phyloP scores from a whole-genome alignment of 352 stramenopile genomes.

The Globisporangium sylvaticum region DNA sequence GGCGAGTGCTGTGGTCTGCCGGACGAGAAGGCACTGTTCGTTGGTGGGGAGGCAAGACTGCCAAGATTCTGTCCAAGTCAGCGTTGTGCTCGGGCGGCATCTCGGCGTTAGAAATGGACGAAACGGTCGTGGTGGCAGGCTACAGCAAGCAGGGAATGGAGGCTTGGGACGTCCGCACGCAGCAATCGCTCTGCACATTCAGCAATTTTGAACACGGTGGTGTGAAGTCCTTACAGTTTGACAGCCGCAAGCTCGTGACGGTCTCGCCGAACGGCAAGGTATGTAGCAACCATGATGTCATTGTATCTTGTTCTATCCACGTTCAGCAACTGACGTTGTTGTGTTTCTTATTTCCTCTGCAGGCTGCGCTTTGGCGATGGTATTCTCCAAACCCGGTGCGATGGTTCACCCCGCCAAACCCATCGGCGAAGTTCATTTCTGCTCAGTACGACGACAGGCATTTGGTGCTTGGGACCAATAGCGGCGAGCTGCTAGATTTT shows the following conservation, averaged over 20 bases:
- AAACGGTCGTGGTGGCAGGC: conserved; percentile 82
- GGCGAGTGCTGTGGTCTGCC: conserved; percentile 81
- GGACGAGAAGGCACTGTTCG: conserved; percentile 78
- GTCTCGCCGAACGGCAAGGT: conserved; percentile 75
- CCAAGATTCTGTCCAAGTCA: conserved; percentile 84
- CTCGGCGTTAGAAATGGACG: conserved; percentile 84
- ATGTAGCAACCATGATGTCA: background rate
- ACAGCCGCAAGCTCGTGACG: conserved; percentile 85
- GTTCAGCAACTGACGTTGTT: background rate
- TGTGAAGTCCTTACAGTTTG: conserved; percentile 74
- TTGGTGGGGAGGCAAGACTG: conserved; percentile 87
- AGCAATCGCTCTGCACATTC: conserved; percentile 84
- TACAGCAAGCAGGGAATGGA: conserved; percentile 85
- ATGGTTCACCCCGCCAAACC: conserved; percentile 59
- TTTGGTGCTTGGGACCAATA: conserved; percentile 73
- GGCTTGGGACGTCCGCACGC: conserved; percentile 84
- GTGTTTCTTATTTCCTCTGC: conserved; percentile 1
- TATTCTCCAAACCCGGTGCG: conserved; percentile 73
- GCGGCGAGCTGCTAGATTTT: conserved; percentile 74
- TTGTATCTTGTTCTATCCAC: background rate
- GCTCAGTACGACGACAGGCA: conserved; percentile 71
- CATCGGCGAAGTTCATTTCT: conserved; percentile 56
- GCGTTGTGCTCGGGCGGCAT: conserved; percentile 72
- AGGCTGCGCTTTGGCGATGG: conserved; percentile 83
- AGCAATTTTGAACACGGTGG: conserved; percentile 68